These are phyloP conservation scores for Exsudoporus floridanus DNA, from an alignment of 1,284 basidiomycete species.

Conservation along the genomic window DNA sequence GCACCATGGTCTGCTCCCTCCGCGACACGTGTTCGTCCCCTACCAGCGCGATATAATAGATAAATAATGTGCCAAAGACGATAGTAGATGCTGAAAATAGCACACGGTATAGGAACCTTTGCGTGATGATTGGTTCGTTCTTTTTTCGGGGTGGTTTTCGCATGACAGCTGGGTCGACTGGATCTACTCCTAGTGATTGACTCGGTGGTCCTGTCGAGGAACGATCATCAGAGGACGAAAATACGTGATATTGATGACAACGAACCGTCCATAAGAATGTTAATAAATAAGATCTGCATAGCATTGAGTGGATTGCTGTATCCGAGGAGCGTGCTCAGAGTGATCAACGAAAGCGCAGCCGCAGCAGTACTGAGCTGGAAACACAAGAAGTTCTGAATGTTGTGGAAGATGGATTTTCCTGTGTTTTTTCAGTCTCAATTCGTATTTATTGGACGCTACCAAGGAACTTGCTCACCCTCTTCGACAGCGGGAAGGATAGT, in stretches of 20 bases:
- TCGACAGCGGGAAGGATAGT: slow-evolving; percentile 94
- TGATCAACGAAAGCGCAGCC: slow-evolving; percentile 92
- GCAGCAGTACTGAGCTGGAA: slow-evolving; percentile 98
- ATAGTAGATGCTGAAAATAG: slow-evolving; percentile 91
- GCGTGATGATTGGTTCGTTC: slow-evolving; percentile 83
- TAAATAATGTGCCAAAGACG: slow-evolving; percentile 83
- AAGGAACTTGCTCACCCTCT: slow-evolving; percentile 62
- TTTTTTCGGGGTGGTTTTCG: slow-evolving; percentile 84
- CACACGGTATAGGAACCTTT: slow-evolving; percentile 74
- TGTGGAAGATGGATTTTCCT: slow-evolving; percentile 98
- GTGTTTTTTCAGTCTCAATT: neutral
- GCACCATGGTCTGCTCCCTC: slow-evolving; percentile 92
- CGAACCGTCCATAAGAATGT: slow-evolving; percentile 96
- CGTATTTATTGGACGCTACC: neutral
- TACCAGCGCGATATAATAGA: slow-evolving; percentile 79
- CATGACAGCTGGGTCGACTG: slow-evolving; percentile 91
- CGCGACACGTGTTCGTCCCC: slow-evolving; percentile 77
- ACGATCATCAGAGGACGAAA: slow-evolving; percentile 6
- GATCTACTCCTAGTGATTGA: slow-evolving; percentile 95
- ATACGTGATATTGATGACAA: neutral
- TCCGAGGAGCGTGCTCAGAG: slow-evolving; percentile 86
- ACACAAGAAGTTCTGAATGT: slow-evolving; percentile 96
- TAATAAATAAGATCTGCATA: slow-evolving; percentile 99
- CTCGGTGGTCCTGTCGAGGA: slow-evolving; percentile 76
- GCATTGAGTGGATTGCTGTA: slow-evolving; percentile 93